These are phyloP conservation scores for Fusarium liriodendri DNA, from an alignment of 2,329 filamentous ascomycete genomes.

Conservation along the genomic window DNA sequence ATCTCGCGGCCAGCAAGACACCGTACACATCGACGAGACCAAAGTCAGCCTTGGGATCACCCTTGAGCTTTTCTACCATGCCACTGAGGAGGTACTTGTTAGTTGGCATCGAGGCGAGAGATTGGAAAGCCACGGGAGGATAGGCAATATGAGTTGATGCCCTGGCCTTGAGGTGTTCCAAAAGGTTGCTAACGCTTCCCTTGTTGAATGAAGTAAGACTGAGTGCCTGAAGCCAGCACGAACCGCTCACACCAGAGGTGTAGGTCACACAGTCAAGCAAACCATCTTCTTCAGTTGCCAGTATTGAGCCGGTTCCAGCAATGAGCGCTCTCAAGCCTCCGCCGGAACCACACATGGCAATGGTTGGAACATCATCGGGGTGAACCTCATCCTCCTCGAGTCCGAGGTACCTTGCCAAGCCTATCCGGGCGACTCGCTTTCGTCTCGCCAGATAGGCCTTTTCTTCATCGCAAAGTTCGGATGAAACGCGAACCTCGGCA, in stretches of 20 bases:
- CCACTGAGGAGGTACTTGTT: conserved; percentile 92
- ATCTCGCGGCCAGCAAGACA: conserved; percentile 82
- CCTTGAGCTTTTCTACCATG: conserved; percentile 90
- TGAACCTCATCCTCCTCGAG: conserved; percentile 85
- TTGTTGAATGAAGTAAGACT: conserved; percentile 80
- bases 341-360: conserved; percentile 94
- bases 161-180: conserved; percentile 88
- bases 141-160: conserved; percentile 92
- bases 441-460: conserved; percentile 77
- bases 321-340: conserved; percentile 91
- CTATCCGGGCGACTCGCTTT: conserved; percentile 74
- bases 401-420: conserved; percentile 84
- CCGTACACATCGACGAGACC: conserved; percentile 96
- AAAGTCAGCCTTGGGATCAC: conserved; percentile 76
- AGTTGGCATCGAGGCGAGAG: conserved; percentile 88
- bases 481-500: conserved; percentile 84
- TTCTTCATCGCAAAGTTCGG: conserved; percentile 86
- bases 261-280: conserved; percentile 96
- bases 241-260: conserved; percentile 93
- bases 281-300: conserved; percentile 86
- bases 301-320: conserved; percentile 87
- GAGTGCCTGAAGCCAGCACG: conserved; percentile 92
- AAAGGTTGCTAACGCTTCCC: conserved; percentile 74
- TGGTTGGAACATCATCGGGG: conserved; percentile 90
- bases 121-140: conserved; percentile 82